Conservation (phyloP, 495 filamentous ascomycete genomes). For the Aspergillus haitiensis region DNA sequence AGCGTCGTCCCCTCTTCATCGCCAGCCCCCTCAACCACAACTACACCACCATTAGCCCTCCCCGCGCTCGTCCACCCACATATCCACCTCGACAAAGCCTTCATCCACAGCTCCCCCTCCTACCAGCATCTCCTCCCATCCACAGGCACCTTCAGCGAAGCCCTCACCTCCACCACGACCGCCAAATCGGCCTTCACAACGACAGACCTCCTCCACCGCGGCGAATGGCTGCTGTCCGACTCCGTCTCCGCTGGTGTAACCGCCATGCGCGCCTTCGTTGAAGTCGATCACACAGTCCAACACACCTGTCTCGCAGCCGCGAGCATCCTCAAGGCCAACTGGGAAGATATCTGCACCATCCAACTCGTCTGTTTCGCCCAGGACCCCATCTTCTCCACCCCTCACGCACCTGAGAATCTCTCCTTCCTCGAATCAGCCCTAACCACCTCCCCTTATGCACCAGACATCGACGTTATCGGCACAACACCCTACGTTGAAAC, state of each 20-base stretch:
- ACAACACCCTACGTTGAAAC: slow-evolving; percentile 72
- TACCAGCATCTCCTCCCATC: slow-evolving; percentile 60
- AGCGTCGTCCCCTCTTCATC: slow-evolving; percentile 35
- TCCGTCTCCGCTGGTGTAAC: slow-evolving; percentile 68
- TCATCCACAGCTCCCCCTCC: slow-evolving; percentile 57
- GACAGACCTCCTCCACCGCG: slow-evolving; percentile 61
- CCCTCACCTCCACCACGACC: slow-evolving; percentile 57
- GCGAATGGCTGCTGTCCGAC: slow-evolving; percentile 65
- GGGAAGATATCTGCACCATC: slow-evolving; percentile 54
- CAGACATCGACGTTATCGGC: slow-evolving; percentile 59
- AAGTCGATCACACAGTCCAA: slow-evolving; percentile 64
- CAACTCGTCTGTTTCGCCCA: slow-evolving; percentile 78
- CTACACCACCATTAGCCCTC: slow-evolving; percentile 28
- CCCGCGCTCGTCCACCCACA: slow-evolving; percentile 73
- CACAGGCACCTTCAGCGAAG: slow-evolving; percentile 65
- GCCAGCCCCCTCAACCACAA: slow-evolving; percentile 1
- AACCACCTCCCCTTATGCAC: slow-evolving; percentile 11
- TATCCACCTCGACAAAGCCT: slow-evolving; percentile 76
- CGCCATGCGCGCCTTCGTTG: slow-evolving; percentile 70
- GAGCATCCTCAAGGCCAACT: slow-evolving; percentile 56
- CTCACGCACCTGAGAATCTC: slow-evolving; percentile 47
- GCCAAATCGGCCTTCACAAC: slow-evolving; percentile 63
- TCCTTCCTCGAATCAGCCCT: slow-evolving; percentile 51
- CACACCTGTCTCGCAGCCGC: slow-evolving; percentile 60
- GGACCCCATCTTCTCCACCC: slow-evolving; percentile 62